phyloP scores from a whole-genome alignment of 2,329 filamentous ascomycete genomes.

The Calonectria multiphialidica region DNA sequence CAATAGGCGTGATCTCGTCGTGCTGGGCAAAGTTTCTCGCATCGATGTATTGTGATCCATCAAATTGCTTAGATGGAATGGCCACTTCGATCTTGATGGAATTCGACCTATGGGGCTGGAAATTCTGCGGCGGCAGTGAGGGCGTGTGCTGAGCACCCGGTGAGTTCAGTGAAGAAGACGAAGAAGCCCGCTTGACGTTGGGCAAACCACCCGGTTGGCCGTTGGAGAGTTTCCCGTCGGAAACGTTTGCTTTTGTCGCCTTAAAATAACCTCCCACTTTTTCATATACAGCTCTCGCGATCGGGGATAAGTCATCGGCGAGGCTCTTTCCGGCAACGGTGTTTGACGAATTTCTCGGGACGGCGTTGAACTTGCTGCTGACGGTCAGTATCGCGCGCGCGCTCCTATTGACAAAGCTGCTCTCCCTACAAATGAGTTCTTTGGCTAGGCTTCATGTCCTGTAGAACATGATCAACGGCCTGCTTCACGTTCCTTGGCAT shows the following conservation, averaged over 20 bases:
- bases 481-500: constrained; percentile 77
- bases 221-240: constrained; percentile 51
- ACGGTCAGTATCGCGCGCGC: constrained; percentile 41
- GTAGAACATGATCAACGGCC: constrained; percentile 79
- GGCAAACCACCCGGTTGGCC: constrained; percentile 44
- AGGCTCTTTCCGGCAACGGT: constrained; percentile 44
- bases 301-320: constrained; percentile 61
- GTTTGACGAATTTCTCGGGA: constrained; percentile 39
- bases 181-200: constrained; percentile 33
- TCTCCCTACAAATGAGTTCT: constrained; percentile 74
- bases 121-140: constrained; percentile 32
- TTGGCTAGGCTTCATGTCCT: constrained; percentile 78
- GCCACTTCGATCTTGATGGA: constrained; percentile 60
- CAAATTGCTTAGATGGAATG: constrained; percentile 59
- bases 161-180: constrained; percentile 37
- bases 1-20: constrained; percentile 28
- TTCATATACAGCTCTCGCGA: constrained; percentile 57
- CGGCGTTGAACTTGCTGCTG: constrained; percentile 64
- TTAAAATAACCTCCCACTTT: constrained; percentile 56
- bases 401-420: background rate
- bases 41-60: constrained; percentile 52
- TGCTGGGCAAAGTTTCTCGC: constrained; percentile 40
- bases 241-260: constrained; percentile 49
- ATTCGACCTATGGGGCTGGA: constrained; percentile 50
- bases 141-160: constrained; percentile 30